Conservation (phyloP, 306 rosid genomes). For the Dalbergia cultrata region DNA sequence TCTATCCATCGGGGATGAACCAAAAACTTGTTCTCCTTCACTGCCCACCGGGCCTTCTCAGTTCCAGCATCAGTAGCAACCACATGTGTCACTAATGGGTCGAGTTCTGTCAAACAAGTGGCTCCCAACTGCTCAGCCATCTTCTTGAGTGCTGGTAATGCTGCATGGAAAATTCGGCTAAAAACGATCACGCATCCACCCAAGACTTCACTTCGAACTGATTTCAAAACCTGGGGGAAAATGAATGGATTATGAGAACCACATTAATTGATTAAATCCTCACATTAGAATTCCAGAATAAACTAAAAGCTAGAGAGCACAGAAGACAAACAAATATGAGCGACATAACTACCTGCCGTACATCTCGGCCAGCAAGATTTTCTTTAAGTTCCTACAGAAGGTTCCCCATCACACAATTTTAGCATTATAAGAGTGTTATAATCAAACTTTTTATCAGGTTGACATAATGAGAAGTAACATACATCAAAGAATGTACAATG, state of each 20-base stretch:
- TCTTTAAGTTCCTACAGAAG: constrained; percentile 67
- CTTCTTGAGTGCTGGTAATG: constrained; percentile 66
- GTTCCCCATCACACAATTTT: constrained; percentile 40
- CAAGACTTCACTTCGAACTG: constrained; percentile 58
- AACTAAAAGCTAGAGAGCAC: background rate
- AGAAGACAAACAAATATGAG: constrained; percentile 26
- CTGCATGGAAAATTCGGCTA: constrained; percentile 67
- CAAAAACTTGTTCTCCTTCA: constrained; percentile 71
- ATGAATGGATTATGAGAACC: background rate
- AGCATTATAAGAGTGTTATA: constrained; percentile 35
- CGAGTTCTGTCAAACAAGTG: constrained; percentile 65
- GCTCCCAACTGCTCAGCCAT: constrained; percentile 94
- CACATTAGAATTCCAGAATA: constrained; percentile 13
- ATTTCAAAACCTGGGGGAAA: constrained; percentile 65
- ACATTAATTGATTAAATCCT: background rate
- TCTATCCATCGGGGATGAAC: constrained; percentile 90
- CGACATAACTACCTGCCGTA: constrained; percentile 71
- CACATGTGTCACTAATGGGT: constrained; percentile 77
- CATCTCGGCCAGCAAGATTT: constrained; percentile 71
- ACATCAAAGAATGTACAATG: constrained; percentile 80
- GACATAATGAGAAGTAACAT: constrained; percentile 43
- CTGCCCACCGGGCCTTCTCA: constrained; percentile 86
- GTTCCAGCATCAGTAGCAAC: constrained; percentile 81
- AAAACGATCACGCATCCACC: constrained; percentile 73
- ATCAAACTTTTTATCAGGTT: constrained; percentile 1